These are phyloP conservation scores for Castanea mollissima DNA, from an alignment of 306 rosid genomes.

Conservation along the genomic window DNA sequence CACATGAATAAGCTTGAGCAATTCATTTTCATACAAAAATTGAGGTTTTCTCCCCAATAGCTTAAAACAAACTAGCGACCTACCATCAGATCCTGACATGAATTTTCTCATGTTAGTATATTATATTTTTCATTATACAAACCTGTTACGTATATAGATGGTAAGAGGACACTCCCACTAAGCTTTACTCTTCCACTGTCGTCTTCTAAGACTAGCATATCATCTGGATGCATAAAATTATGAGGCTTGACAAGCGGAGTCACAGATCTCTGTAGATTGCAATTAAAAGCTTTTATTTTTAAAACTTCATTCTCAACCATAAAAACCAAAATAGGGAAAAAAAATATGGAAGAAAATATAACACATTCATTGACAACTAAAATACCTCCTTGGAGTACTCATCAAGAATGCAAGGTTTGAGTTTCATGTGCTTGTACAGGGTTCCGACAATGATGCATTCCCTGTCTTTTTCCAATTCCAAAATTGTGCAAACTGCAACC, in stretches of 20 bases:
- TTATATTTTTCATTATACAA: slow-evolving; percentile 15
- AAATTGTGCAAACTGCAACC: slow-evolving; percentile 66
- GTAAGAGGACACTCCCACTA: slow-evolving; percentile 53
- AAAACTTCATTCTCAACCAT: slow-evolving; percentile 6
- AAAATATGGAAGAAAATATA: not conserved
- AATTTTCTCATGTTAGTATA: not conserved
- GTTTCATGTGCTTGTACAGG: slow-evolving; percentile 89
- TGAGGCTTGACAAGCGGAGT: slow-evolving; percentile 67
- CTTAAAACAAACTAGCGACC: not conserved
- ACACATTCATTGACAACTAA: not conserved
- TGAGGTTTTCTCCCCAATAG: not conserved
- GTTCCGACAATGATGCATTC: slow-evolving; percentile 91
- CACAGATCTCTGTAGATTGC: slow-evolving; percentile 54
- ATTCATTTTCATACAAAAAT: not conserved
- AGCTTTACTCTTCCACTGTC: slow-evolving; percentile 96
- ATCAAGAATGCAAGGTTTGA: slow-evolving; percentile 82
- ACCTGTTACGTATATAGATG: slow-evolving; percentile 91
- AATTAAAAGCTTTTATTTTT: slow-evolving; percentile 3
- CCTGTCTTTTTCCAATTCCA: slow-evolving; percentile 70
- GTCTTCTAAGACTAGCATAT: slow-evolving; percentile 80
- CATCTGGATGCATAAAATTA: slow-evolving; percentile 76
- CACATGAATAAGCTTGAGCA: not conserved
- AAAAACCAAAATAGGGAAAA: not conserved
- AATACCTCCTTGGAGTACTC: slow-evolving; percentile 89
- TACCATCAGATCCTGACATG: slow-evolving; percentile 6